Conservation (phyloP, 306 rosid genomes). For the Cicer bijugum region DNA sequence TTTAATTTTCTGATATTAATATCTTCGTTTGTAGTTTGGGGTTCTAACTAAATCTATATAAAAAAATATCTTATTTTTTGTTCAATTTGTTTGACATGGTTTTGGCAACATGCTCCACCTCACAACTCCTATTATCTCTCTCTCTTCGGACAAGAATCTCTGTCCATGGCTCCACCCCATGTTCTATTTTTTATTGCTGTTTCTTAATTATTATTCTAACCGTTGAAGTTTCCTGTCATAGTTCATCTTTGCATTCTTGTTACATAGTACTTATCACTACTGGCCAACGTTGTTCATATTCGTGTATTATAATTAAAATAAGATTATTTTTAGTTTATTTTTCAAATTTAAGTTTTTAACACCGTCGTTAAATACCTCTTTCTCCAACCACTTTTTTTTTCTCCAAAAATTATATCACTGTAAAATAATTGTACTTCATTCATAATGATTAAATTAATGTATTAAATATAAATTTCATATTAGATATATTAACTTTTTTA, state of each 20-base stretch:
- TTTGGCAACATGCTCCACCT: slow-evolving; percentile 32
- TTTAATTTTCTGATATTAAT: slow-evolving; percentile 26
- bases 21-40: slow-evolving; percentile 37
- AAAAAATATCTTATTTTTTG: slow-evolving; percentile 7
- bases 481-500: no score
- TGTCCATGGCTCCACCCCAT: slow-evolving; percentile 32
- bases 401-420: no score
- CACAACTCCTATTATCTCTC: not conserved
- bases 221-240: slow-evolving; percentile 3
- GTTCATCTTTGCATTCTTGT: slow-evolving; percentile 12
- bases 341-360: no score
- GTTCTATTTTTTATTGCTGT: slow-evolving; percentile 15
- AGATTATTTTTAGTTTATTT: no score
- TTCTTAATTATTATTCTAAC: not conserved
- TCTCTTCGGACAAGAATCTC: slow-evolving; percentile 37
- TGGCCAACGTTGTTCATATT: not conserved
- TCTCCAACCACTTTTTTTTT: no score
- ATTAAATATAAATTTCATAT: no score
- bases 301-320: no score
- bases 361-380: no score
- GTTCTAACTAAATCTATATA: not conserved
- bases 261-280: not conserved
- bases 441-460: no score
- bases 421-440: no score
- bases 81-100: slow-evolving; percentile 28